A percentile compares a stretch with the other conserved stretches of the same genome.
Evolutionary conservation across 345 rosid species (phyloP).

Genomic region (Heritiera fomes): DNA sequence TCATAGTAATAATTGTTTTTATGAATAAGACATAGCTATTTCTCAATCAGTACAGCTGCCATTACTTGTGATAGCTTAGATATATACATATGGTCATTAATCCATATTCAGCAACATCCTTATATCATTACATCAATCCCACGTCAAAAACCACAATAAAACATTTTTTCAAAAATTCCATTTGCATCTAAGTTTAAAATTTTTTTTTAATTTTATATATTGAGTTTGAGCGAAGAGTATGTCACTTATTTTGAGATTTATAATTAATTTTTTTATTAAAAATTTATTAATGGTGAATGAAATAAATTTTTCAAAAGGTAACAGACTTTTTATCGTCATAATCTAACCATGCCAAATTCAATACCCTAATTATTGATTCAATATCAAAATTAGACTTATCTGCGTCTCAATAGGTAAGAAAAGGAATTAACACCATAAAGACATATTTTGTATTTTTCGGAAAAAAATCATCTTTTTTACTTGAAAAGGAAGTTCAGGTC

Average conservation of each 20-base stretch:
- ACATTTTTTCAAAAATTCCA: no score
- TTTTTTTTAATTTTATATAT: no score
- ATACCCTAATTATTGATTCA: no score
- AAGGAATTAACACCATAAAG: not conserved
- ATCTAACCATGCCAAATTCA: not conserved
- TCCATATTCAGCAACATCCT: not conserved
- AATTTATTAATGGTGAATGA: no score
- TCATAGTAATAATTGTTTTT: not conserved
- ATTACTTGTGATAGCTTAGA: not conserved
- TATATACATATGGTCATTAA: not conserved
- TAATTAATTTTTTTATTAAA: no score
- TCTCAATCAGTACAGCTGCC: not conserved
- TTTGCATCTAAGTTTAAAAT: no score
- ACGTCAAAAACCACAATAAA: not conserved
- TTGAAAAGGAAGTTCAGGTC: constrained; percentile 18
- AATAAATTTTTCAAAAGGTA: no score
- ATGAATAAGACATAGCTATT: not conserved
- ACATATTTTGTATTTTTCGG: not conserved
- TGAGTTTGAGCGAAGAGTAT: no score
- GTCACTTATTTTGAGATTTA: no score
- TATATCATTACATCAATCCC: not conserved
- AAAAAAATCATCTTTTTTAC: not conserved
- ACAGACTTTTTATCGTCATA: not conserved
- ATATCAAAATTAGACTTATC: not conserved
- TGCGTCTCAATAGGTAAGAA: not conserved